A percentile compares a stretch with the other conserved stretches of the same genome.
phyloP scores from a whole-genome alignment of 2,329 filamentous ascomycete species.

The Alternaria sp. region DNA sequence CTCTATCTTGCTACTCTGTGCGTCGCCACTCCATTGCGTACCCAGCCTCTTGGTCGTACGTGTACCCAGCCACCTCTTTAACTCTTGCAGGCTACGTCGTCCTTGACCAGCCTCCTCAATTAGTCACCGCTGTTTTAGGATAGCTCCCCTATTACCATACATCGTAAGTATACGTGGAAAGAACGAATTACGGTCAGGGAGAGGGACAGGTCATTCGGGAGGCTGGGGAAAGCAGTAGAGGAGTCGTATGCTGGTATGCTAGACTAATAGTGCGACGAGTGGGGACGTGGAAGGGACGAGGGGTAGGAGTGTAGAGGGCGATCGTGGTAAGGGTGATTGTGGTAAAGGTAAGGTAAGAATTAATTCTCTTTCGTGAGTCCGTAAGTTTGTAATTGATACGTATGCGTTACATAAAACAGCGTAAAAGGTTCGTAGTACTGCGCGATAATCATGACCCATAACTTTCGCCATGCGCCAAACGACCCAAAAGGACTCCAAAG shows the following conservation, averaged over 20 bases:
- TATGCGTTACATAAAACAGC: slow-evolving; percentile 10
- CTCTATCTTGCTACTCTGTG: not conserved
- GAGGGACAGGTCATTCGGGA: not conserved
- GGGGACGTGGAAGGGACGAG: not conserved
- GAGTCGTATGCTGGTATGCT: not conserved
- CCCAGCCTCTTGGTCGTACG: not conserved
- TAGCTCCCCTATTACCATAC: not conserved
- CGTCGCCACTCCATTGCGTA: not conserved
- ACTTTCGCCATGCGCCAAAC: slow-evolving; percentile 8
- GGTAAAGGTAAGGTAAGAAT: not conserved
- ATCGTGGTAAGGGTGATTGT: not conserved
- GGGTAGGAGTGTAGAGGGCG: not conserved
- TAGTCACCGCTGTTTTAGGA: not conserved
- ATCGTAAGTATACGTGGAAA: not conserved
- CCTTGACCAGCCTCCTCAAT: not conserved
- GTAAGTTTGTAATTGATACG: slow-evolving; percentile 6
- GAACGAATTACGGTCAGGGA: not conserved
- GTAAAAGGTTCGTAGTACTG: slow-evolving; percentile 5
- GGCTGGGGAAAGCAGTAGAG: not conserved
- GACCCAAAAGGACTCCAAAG: slow-evolving; percentile 10
- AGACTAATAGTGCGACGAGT: not conserved
- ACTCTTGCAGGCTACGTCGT: not conserved
- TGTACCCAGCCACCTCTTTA: not conserved
- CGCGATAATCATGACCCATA: slow-evolving; percentile 2
- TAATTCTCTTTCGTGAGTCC: not conserved